Base-by-base conservation (phyloP, 2,329 filamentous ascomycete species). In the Penicillium italicum region DNA sequence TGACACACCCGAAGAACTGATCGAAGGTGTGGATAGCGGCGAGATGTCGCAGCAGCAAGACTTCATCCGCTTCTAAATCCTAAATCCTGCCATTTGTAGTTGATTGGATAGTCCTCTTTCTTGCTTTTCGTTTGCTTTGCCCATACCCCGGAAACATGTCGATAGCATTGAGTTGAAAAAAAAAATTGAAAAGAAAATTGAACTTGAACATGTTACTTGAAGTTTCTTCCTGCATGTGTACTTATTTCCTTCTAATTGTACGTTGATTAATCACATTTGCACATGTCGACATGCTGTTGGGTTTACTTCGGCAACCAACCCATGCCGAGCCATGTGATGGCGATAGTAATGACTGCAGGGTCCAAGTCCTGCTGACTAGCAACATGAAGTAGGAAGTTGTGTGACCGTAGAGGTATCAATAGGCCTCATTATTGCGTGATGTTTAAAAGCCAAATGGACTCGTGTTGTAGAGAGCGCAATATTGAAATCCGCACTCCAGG, bases 11-110 rank as follows among this genome's bases (percentile, higher is more conserved):
- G 70, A 73, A 58, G 64, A 72, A 55, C 62, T 75, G 31, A 66
- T 71, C 50, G 67, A 68, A 43, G 70, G 71, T 24, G 71, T 69
- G 56, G 72, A 73, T 53, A 74, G 68, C 53, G 76, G 76, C 62
- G 79, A 80, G 64, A 72, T 82, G 57, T 74, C 76, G 26, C 75
- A 79, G 64, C 81, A 84, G 66, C 75, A 80, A 59, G 81, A 83
- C 61, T 84, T 78, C 62, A 74, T 84, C 65, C 66, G 70, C 33
- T 77, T 83, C 61, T 79, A 67, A 57, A 33, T 34, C 16, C 36
- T 45, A 49, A 49, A 48, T 41, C 22, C 36, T 53, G 30, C 18
- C 44, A 20, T 47, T 30, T 40, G 55, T 63, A 50, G 44, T 56
- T 46, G 43, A 41, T 38, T 53, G 50, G 43, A 53, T 54, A 45